Conservation (phyloP, 768 basidiomycete species). For the Boletus reticuloceps region DNA sequence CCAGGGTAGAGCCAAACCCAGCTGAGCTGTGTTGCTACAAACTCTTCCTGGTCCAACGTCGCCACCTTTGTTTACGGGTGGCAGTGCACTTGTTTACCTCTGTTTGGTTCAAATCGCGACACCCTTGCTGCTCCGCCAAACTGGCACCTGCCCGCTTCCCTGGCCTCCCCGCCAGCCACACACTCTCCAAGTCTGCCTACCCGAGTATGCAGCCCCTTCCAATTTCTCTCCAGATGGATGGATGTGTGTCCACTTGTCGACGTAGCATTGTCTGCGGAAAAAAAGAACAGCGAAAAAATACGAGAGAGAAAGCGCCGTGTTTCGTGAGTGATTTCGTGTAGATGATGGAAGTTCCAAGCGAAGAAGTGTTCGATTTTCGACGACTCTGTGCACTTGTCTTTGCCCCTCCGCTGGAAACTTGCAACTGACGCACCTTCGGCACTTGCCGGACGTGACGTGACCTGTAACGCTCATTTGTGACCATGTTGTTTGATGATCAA, state of each 20-base stretch:
- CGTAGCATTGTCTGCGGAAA: not conserved
- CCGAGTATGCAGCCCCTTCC: not conserved
- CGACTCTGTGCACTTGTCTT: constrained; percentile 17
- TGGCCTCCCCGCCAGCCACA: constrained; percentile 16
- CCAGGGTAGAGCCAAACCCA: constrained; percentile 15
- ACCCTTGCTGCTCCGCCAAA: constrained; percentile 23
- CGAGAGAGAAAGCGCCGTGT: not conserved
- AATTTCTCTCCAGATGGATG: not conserved
- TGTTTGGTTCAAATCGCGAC: constrained; percentile 24
- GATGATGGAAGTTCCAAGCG: constrained; percentile 34
- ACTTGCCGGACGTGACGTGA: constrained; percentile 28
- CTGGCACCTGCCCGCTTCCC: constrained; percentile 24
- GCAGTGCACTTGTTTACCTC: constrained; percentile 26
- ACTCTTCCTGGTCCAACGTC: constrained; percentile 13
- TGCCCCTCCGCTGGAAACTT: constrained; percentile 22
- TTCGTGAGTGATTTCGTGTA: constrained; percentile 10
- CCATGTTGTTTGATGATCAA: constrained; percentile 12
- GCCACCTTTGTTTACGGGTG: constrained; percentile 34
- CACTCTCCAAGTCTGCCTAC: constrained; percentile 1
- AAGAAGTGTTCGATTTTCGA: constrained; percentile 31
- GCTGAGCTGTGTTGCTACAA: constrained; percentile 16
- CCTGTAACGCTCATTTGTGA: constrained; percentile 7
- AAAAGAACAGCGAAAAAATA: constrained; percentile 5
- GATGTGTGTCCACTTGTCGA: not conserved
- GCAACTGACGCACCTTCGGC: constrained; percentile 22